These are phyloP conservation scores for Kwoniella dendrophila DNA, from an alignment of 768 basidiomycete species.

Conservation along the genomic window DNA sequence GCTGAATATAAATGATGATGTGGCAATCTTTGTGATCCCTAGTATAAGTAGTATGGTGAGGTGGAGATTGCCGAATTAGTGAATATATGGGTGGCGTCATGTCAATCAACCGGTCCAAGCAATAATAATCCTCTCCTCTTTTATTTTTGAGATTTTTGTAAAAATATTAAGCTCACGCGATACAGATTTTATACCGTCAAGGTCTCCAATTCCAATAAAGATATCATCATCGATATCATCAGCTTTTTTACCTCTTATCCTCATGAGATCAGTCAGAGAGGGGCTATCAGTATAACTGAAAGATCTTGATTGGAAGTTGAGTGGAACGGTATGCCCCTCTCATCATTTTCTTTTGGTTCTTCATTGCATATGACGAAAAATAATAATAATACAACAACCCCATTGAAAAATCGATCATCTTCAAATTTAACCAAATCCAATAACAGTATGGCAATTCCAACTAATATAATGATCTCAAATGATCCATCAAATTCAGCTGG, in stretches of 20 bases:
- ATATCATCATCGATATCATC: background rate
- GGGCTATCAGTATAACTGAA: conserved; percentile 7
- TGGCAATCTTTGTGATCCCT: background rate
- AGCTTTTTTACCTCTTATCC: background rate
- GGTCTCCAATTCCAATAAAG: no score
- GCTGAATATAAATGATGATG: background rate
- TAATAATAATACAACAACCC: conserved; percentile 14
- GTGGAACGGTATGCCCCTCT: conserved; percentile 28
- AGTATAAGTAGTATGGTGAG: no score
- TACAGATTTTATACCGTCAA: no score
- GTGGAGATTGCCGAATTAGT: conserved; percentile 12
- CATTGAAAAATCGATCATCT: conserved; percentile 24
- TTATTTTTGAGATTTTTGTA: conserved; percentile 5
- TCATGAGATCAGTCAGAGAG: background rate
- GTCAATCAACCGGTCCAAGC: conserved; percentile 4
- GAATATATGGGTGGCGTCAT: conserved; percentile 11
- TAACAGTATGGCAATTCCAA: conserved; percentile 14
- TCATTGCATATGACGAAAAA: conserved; percentile 38
- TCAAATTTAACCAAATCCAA: background rate
- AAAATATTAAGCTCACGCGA: conserved; percentile 22
- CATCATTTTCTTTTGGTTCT: conserved; percentile 33
- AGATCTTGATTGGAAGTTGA: no score
- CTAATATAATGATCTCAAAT: conserved; percentile 18
- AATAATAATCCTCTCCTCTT: conserved; percentile 4
- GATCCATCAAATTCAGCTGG: conserved; percentile 20